A percentile compares a stretch with the other conserved stretches of the same genome.
These are phyloP conservation scores for Alternaria hordeiaustralica DNA, from an alignment of 2,329 filamentous ascomycete species.

Conservation along the genomic window DNA sequence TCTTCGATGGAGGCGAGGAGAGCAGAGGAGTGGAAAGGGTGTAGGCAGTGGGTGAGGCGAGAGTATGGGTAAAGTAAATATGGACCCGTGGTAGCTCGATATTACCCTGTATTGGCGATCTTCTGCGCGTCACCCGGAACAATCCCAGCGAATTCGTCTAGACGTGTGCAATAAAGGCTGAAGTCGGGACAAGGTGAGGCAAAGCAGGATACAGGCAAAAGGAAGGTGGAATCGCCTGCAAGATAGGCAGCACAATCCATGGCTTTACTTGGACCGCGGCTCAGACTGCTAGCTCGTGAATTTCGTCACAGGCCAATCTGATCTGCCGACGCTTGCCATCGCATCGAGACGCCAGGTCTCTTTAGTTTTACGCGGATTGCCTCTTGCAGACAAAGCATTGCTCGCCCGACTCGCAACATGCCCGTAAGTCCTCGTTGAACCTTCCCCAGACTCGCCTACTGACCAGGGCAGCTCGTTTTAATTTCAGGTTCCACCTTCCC, in stretches of 20 bases:
- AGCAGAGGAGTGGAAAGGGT: conserved; percentile 1
- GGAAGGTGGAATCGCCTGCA: background rate
- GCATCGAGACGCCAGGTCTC: conserved; percentile 20
- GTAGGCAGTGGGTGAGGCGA: conserved; percentile 11
- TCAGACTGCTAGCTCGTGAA: conserved; percentile 19
- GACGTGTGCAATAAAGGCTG: conserved; percentile 14
- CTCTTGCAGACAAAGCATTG: conserved; percentile 1
- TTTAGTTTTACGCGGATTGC: conserved; percentile 9
- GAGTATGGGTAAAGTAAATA: conserved; percentile 25
- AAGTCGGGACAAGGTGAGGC: conserved; percentile 8
- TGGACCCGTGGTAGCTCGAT: conserved; percentile 26
- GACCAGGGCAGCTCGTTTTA: conserved; percentile 61
- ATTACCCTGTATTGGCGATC: conserved; percentile 23
- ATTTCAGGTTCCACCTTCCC: conserved; percentile 52
- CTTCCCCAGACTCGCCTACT: conserved; percentile 20
- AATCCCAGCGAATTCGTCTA: conserved; percentile 11
- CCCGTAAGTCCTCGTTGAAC: conserved; percentile 31
- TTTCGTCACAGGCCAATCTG: conserved; percentile 21
- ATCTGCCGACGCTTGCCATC: conserved; percentile 26
- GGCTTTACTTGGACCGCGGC: conserved; percentile 27
- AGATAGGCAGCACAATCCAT: conserved; percentile 10
- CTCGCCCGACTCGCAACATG: conserved; percentile 22
- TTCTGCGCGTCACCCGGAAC: conserved; percentile 14
- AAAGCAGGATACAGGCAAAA: conserved; percentile 9
- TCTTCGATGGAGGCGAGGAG: background rate